These are phyloP conservation scores for Kewa caespitosa DNA, from an alignment of 179 eudicot genomes.

Conservation along the genomic window DNA sequence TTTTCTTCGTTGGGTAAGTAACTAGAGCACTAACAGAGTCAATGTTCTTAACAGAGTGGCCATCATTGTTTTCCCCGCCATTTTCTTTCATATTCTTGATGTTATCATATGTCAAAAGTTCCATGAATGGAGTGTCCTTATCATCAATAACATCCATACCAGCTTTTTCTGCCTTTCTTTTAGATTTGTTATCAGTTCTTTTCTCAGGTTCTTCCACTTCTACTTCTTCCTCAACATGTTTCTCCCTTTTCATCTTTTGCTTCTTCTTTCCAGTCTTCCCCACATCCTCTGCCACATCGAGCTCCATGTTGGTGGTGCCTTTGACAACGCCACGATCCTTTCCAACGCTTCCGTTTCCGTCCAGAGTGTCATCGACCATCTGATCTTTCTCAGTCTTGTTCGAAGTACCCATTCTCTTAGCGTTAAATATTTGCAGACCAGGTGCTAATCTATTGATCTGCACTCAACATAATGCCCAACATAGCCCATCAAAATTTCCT, in stretches of 20 bases:
- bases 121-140: constrained; percentile 56
- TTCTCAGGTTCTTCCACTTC: constrained; percentile 14
- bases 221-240: constrained; percentile 25
- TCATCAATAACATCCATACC: constrained; percentile 54
- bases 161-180: constrained; percentile 43
- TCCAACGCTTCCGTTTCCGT: too few relatives aligned
- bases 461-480: constrained; percentile 23
- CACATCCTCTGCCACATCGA: constrained; percentile 19
- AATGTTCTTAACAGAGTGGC: constrained; percentile 20
- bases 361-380: constrained; percentile 26
- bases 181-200: constrained; percentile 27
- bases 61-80: constrained; percentile 19
- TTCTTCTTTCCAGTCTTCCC: constrained; percentile 29
- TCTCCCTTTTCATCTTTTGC: constrained; percentile 31
- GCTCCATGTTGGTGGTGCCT: too few relatives aligned
- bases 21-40: constrained; percentile 40
- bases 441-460: constrained; percentile 76
- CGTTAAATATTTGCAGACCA: constrained; percentile 65
- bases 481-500: constrained; percentile 8
- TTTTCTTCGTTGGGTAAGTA: constrained; percentile 44
- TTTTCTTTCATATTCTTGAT: constrained; percentile 17
- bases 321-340: background rate
- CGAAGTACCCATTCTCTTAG: constrained; percentile 53
- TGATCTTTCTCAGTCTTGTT: constrained; percentile 37
- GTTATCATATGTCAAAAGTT: constrained; percentile 37